phyloP scores from a whole-genome alignment of 2,329 filamentous ascomycete genomes.

The Stachybotrys echinatus region DNA sequence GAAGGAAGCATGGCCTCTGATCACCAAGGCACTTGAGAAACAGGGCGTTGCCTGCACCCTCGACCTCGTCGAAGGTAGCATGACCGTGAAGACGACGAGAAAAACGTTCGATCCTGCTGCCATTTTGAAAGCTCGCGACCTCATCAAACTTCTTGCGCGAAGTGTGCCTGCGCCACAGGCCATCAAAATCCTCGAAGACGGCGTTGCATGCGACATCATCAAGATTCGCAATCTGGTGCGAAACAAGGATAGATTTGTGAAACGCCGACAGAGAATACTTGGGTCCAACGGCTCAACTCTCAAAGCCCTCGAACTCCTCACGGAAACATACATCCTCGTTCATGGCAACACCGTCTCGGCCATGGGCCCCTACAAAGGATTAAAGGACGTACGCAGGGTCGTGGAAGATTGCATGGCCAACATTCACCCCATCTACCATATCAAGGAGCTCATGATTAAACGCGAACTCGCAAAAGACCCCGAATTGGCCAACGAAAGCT shows the following conservation, averaged over 20 bases:
- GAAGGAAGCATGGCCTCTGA: conserved; percentile 85
- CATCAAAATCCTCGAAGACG: conserved; percentile 90
- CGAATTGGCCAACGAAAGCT: conserved; percentile 79
- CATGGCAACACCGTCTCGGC: conserved; percentile 92
- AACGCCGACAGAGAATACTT: conserved; percentile 86
- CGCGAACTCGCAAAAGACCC: conserved; percentile 87
- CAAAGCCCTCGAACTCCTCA: conserved; percentile 90
- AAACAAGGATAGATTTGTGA: conserved; percentile 94
- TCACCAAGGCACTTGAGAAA: conserved; percentile 84
- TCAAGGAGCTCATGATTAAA: conserved; percentile 82
- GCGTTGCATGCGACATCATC: conserved; percentile 87
- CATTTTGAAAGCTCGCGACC: conserved; percentile 87
- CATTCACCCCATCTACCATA: conserved; percentile 86
- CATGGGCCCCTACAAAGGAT: conserved; percentile 88
- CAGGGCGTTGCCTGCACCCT: conserved; percentile 84
- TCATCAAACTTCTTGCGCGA: conserved; percentile 87
- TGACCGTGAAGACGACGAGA: conserved; percentile 92
- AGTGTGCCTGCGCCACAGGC: conserved; percentile 92
- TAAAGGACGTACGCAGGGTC: conserved; percentile 87
- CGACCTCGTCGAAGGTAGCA: conserved; percentile 90
- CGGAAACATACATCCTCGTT: conserved; percentile 86
- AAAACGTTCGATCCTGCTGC: conserved; percentile 89
- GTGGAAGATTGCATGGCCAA: conserved; percentile 97
- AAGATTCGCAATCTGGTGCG: conserved; percentile 87
- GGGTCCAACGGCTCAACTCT: conserved; percentile 88